Evolutionary conservation across 306 rosid genomes (phyloP), one percentile per base, ranked within the genome.

Genomic region (Prunus fruticosa): DNA sequence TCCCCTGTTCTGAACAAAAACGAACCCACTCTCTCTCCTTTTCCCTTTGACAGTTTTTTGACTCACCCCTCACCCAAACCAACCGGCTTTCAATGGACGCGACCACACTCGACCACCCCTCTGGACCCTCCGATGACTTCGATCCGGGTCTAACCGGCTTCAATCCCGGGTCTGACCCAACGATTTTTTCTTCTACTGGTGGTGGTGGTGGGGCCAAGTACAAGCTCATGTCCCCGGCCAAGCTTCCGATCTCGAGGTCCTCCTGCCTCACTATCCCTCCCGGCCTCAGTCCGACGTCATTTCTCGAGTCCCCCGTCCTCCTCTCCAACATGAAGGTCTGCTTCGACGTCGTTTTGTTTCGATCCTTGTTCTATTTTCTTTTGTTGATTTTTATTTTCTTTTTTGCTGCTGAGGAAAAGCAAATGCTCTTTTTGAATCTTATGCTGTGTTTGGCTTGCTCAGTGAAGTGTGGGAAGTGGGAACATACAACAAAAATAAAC

Each of bases 161-260:
- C 46, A 3, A 9, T 11, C 62, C 27, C 19, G 2, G 43, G 67
- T 22, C 76, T 53, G 76, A 57, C 43, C 78, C 46, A 19, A 43
- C 53, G 46, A 25, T 32, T 73, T 71, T 67, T 57, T 9, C 57
- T 78, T 56, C 80, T 64, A 3, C 67, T n/a, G 41, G 61, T 14
- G 73, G 30, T 34, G 49, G 72, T 3, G 67, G 87, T 8, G 86
- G 85, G 30, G 99, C 97, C 4, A 90, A 85, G 90, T 95, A 95
- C 87, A 95, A 88, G 87, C 89, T 88, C 16, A 75, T 92, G 88
- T 86, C 98, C 23, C 98, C 98, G 82, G 93, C 97, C 46, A 92
- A 92, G 85, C 98, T 95, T 64, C 98, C 98, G 91, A 95, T 95
- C 97, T 90, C 97, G 56, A 77, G 98, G 88, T 87, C 97, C 45